Evolutionary conservation across 2,329 filamentous ascomycete species (phyloP), one percentile per base, ranked within the genome.

Genomic region (Amphichorda felina): DNA sequence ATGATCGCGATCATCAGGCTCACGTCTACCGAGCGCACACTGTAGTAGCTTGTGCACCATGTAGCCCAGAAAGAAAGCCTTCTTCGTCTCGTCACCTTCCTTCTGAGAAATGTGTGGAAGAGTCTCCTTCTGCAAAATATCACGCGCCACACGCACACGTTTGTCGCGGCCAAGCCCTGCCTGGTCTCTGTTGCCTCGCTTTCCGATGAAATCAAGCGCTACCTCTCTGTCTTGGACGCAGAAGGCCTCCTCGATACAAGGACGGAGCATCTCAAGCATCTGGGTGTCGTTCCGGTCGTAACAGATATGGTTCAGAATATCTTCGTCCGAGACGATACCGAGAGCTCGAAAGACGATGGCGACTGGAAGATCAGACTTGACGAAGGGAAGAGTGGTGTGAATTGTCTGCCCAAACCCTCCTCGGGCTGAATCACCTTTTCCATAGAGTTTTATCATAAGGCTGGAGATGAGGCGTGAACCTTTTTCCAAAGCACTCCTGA

Each of bases 21-120:
- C 91, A 42, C 87, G 82, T 41, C 91, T 81, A 35, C 91, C 93
- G 33, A 98, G 72, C 37, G 88, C 85, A 54, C 88, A 94, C 58
- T 95, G 89, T 17, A 96, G 70, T 48, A 98, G 72, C 54, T 91
- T 83, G 60, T 98, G 89, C 32, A 96, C 85, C 89, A 98, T 98
- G 61, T 98, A 98, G 16, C 93, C 91, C 33, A 98, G 67, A 70
- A 96, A 98, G 62, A 94, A 98, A 3, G 93, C 91, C 56, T 98
- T 98, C 40, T 86, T 72, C 2, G 89, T 96, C 56, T 96, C 89
- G 47, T 86, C 93, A 19, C 91, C 91, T 58, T 95, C 87, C 41
- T 75, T 79, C 56, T 98, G 91, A 1, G 89, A 95, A 41, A 98
- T 96, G 52, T 98, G 91, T 17, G 91, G 93, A 32, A 98, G 64